Evolutionary conservation across 75 land plant species (phyloP).

Genomic region (Selaginella tamariscina): DNA sequence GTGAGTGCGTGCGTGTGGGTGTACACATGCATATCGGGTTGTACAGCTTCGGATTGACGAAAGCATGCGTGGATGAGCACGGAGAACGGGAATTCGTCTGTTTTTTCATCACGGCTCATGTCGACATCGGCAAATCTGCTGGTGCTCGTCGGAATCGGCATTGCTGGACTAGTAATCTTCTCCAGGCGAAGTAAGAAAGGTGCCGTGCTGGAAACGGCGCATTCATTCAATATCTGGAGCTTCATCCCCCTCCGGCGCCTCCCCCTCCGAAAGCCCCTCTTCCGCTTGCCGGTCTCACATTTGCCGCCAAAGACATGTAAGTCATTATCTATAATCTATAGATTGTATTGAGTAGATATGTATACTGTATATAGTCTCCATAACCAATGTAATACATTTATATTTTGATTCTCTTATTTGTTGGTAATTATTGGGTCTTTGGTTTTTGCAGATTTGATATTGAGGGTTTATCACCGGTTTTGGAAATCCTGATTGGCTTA

Average conservation of each 20-base stretch:
- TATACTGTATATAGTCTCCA: not conserved
- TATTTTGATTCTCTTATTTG: not conserved
- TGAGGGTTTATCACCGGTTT: conserved; percentile 70
- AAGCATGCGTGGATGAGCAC: not conserved
- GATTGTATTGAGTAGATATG: not conserved
- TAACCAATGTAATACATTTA: not conserved
- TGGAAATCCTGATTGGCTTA: conserved; percentile 77
- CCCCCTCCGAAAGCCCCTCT: conserved; percentile 70
- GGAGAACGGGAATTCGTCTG: not conserved
- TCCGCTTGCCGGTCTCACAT: conserved; percentile 53
- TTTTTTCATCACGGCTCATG: conserved; percentile 15
- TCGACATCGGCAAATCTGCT: conserved; percentile 28
- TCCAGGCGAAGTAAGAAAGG: conserved; percentile 17
- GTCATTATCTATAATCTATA: conserved; percentile 14
- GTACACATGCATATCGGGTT: too few relatives aligned
- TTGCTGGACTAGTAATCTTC: conserved; percentile 50
- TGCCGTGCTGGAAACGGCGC: conserved; percentile 48
- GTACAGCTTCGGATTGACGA: too few relatives aligned
- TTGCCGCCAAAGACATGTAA: conserved; percentile 72
- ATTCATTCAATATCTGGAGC: conserved; percentile 54
- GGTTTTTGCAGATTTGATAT: conserved; percentile 61
- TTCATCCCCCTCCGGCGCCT: conserved; percentile 72
- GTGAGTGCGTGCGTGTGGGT: too few relatives aligned
- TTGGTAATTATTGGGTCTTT: not conserved
- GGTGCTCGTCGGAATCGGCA: conserved; percentile 58